phyloP scores from a whole-genome alignment of 2,329 filamentous ascomycete genomes.

The Aspergillus ochraceoroseus region DNA sequence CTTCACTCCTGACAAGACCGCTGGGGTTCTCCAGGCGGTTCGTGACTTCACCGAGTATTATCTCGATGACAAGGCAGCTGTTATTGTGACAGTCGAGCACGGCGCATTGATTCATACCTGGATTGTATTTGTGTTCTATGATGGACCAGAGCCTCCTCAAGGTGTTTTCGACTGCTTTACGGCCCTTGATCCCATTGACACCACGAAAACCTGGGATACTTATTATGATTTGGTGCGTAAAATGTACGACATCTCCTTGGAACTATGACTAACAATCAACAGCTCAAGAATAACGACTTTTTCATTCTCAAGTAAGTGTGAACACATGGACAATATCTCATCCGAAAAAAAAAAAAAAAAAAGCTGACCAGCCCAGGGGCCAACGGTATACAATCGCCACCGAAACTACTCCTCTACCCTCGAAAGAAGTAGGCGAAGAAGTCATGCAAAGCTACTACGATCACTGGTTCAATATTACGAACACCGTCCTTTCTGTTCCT shows the following conservation, averaged over 20 bases:
- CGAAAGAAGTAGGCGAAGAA: slow-evolving; percentile 25
- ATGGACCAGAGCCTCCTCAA: slow-evolving; percentile 51
- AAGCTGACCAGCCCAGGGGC: slow-evolving; percentile 23
- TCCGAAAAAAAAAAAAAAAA: slow-evolving; percentile 6
- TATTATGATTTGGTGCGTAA: slow-evolving; percentile 45
- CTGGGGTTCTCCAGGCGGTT: slow-evolving; percentile 31
- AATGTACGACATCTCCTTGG: not conserved
- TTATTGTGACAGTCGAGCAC: slow-evolving; percentile 55
- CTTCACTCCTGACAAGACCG: slow-evolving; percentile 37
- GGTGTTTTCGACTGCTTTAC: slow-evolving; percentile 56
- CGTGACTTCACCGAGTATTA: slow-evolving; percentile 45
- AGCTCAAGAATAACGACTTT: slow-evolving; percentile 43
- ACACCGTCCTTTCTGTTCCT: slow-evolving; percentile 26
- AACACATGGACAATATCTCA: not conserved
- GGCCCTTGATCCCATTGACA: slow-evolving; percentile 45
- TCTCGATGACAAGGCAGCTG: slow-evolving; percentile 55
- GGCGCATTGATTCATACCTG: slow-evolving; percentile 49
- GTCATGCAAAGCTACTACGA: slow-evolving; percentile 34
- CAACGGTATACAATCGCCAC: slow-evolving; percentile 42
- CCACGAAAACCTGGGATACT: slow-evolving; percentile 44
- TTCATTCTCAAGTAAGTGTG: slow-evolving; percentile 28
- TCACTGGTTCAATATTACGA: slow-evolving; percentile 31
- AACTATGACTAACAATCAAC: not conserved
- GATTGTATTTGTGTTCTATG: slow-evolving; percentile 61
- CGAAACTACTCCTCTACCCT: slow-evolving; percentile 38